Conservation (phyloP, 345 rosid species). For the Eucalyptus decipiens region DNA sequence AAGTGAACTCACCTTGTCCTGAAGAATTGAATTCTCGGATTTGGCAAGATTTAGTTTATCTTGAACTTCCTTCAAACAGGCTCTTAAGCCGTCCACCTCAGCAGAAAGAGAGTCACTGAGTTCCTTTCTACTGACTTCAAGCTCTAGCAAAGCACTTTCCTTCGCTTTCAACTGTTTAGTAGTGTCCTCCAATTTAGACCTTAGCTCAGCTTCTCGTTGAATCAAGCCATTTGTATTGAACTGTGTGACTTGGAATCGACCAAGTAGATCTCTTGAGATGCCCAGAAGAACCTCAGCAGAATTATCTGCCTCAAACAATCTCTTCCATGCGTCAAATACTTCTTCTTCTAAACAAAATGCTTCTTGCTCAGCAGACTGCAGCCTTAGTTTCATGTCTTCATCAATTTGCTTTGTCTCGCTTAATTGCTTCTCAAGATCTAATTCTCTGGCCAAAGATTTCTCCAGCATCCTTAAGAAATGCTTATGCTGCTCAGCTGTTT, state of each 20-base stretch:
- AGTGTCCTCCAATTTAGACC: constrained; percentile 31
- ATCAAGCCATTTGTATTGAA: constrained; percentile 52
- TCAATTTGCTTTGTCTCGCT: constrained; percentile 53
- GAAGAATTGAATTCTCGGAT: constrained; percentile 39
- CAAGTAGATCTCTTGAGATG: constrained; percentile 56
- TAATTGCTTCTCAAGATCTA: constrained; percentile 81
- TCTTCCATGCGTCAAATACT: constrained; percentile 31
- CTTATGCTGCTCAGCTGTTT: constrained; percentile 78
- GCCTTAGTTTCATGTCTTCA: constrained; percentile 36
- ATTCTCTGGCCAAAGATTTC: constrained; percentile 88
- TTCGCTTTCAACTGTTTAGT: constrained; percentile 36
- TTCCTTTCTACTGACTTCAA: constrained; percentile 33
- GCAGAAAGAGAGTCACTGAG: constrained; percentile 27
- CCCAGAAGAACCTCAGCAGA: constrained; percentile 59
- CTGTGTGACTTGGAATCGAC: constrained; percentile 50
- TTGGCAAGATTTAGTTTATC: constrained; percentile 27
- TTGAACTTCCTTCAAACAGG: constrained; percentile 51
- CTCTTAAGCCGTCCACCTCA: constrained; percentile 39
- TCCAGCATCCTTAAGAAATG: constrained; percentile 82
- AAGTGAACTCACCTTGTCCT: constrained; percentile 33
- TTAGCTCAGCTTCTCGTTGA: constrained; percentile 43
- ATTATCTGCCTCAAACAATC: constrained; percentile 64
- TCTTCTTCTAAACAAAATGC: constrained; percentile 58
- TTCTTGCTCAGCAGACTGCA: constrained; percentile 47
- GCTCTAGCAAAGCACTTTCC: constrained; percentile 39